Conservation (phyloP, 78 protist genomes). For the Creolimax fragrantissima region DNA sequence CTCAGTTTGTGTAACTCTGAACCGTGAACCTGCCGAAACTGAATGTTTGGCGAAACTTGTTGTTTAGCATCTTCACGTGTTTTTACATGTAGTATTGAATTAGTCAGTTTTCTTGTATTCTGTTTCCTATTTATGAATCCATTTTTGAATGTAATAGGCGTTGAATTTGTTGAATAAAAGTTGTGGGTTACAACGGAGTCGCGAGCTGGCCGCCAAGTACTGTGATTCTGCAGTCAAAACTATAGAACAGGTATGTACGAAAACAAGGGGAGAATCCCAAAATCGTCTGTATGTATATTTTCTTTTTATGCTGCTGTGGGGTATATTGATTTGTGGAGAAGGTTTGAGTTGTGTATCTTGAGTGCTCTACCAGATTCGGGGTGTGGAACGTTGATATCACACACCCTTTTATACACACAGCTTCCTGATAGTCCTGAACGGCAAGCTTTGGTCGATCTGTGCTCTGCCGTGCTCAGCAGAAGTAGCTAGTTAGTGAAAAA, state of each 20-base stretch:
- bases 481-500: no score
- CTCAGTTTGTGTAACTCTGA: background rate
- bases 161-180: constrained; percentile 3
- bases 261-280: no score
- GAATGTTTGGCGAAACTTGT: background rate
- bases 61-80: background rate
- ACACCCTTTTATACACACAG: background rate
- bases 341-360: background rate
- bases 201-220: background rate
- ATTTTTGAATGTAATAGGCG: no score
- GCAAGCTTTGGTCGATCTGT: background rate
- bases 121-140: no score
- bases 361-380: background rate
- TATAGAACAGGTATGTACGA: background rate
- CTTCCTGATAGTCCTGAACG: background rate
- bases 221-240: background rate
- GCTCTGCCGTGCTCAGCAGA: background rate
- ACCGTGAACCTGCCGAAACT: background rate
- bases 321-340: background rate
- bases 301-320: background rate
- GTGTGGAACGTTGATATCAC: background rate
- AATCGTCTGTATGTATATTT: background rate
- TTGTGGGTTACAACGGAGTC: constrained; percentile 5
- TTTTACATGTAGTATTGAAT: background rate
- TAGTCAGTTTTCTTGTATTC: no score